phyloP scores from a whole-genome alignment of 805 yeast genomes.

The Spathaspora hagerdaliae region DNA sequence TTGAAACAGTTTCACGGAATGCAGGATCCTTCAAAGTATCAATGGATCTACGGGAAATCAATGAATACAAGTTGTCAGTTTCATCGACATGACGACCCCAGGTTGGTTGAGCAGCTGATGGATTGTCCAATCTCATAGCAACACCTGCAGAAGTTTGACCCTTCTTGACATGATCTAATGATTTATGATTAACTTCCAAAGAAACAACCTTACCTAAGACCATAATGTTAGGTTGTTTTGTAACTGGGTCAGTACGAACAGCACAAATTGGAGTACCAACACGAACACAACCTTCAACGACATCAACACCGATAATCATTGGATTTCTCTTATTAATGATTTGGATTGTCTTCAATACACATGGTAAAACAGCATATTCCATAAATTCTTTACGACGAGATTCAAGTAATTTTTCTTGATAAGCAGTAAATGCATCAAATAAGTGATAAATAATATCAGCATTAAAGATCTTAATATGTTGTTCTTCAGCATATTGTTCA shows the following conservation, averaged over 20 bases:
- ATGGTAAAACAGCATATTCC: slow-evolving; percentile 90
- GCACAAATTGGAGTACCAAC: slow-evolving; percentile 95
- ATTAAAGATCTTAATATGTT: slow-evolving; percentile 85
- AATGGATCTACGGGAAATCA: slow-evolving; percentile 82
- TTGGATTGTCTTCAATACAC: slow-evolving; percentile 90
- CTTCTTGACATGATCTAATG: slow-evolving; percentile 75
- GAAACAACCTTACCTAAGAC: slow-evolving; percentile 86
- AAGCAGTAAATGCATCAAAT: slow-evolving; percentile 90
- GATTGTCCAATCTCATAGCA: slow-evolving; percentile 94
- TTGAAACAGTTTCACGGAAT: slow-evolving; percentile 87
- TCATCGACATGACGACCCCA: slow-evolving; percentile 99
- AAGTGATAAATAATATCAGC: slow-evolving; percentile 96
- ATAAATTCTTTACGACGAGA: slow-evolving; percentile 84
- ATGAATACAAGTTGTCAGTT: slow-evolving; percentile 83
- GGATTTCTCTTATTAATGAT: slow-evolving; percentile 98
- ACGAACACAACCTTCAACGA: slow-evolving; percentile 82
- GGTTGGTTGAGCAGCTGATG: slow-evolving; percentile 88
- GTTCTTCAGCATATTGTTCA: slow-evolving; percentile 94
- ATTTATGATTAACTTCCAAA: slow-evolving; percentile 93
- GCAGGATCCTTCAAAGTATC: slow-evolving; percentile 98
- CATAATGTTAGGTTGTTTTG: slow-evolving; percentile 66
- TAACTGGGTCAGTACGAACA: slow-evolving; percentile 82
- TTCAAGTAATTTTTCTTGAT: slow-evolving; percentile 84
- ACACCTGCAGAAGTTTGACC: slow-evolving; percentile 98
- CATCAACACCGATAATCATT: slow-evolving; percentile 99